Percentiles rank a stretch among this genome's conserved stretches.
These are phyloP conservation scores for Amaranthus cruentus DNA, from an alignment of 148 eudicot species.

Conservation along the genomic window DNA sequence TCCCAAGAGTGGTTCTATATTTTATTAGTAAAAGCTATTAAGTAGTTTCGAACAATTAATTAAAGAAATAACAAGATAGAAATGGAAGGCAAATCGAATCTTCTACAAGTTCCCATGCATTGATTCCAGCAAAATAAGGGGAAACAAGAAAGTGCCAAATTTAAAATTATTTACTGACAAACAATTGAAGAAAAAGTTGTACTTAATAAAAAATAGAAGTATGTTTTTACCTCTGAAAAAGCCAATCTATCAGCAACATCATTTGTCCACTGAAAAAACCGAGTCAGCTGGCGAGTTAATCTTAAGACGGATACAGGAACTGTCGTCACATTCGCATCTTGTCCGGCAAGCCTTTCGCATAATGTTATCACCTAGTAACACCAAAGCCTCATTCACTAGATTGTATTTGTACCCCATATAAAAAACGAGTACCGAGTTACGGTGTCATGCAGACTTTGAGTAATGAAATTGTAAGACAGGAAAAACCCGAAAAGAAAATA, in stretches of 20 bases:
- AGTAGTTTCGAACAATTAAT: not conserved
- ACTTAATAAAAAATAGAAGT: not conserved
- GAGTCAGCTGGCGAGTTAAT: conserved; percentile 88
- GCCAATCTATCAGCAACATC: conserved; percentile 99
- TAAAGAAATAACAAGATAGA: not conserved
- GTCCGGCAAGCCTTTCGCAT: conserved; percentile 99
- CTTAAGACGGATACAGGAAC: conserved; percentile 93
- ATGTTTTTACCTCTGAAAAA: conserved; percentile 79
- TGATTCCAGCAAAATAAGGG: not conserved
- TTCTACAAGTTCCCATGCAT: conserved; percentile 10
- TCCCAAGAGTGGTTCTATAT: too few species aligned
- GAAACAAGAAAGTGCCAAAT: not conserved
- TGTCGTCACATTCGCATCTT: conserved; percentile 98
- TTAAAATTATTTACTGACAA: not conserved
- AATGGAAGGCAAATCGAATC: not conserved
- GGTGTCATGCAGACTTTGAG: not conserved
- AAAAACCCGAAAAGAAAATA: not conserved
- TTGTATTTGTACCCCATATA: too few species aligned
- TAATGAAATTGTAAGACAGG: not conserved
- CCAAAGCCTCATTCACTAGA: conserved; percentile 9
- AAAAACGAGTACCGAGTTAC: not conserved
- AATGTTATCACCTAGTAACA: conserved; percentile 82
- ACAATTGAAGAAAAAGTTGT: not conserved
- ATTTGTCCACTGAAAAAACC: conserved; percentile 89
- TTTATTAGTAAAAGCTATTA: not conserved